Percentiles rank a stretch among this genome's conserved stretches.
Conservation (phyloP, 805 yeast genomes). For the Alloascoidea africana region DNA sequence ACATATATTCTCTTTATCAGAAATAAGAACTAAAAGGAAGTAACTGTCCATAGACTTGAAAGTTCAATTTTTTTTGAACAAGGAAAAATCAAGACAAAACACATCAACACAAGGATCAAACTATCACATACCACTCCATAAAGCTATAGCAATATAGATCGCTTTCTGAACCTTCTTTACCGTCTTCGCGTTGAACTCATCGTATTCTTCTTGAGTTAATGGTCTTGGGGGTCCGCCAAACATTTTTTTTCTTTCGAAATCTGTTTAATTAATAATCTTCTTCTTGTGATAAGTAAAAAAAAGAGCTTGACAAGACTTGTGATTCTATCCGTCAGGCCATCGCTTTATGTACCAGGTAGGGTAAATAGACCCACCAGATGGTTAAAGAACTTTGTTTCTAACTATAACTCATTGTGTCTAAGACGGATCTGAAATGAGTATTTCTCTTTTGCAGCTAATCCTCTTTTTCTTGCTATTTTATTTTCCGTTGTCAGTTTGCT, state of each 20-base stretch:
- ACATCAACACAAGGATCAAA: background rate
- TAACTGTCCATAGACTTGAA: no score
- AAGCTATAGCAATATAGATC: constrained; percentile 45
- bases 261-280: constrained; percentile 1
- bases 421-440: no score
- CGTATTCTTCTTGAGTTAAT: constrained; percentile 50
- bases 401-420: no score
- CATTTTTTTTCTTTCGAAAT: constrained; percentile 17
- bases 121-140: constrained; percentile 24
- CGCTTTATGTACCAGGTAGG: no score
- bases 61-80: background rate
- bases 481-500: no score
- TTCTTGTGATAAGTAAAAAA: background rate
- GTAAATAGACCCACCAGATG: no score
- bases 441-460: no score
- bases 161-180: constrained; percentile 44
- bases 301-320: background rate
- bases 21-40: no score
- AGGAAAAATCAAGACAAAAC: background rate
- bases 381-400: no score
- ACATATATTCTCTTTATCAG: no score
- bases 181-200: constrained; percentile 47
- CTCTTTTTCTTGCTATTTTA: no score
- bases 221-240: constrained; percentile 39
- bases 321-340: constrained; percentile 1